Evolutionary conservation across 352 stramenopile genomes (phyloP), one percentile per base, ranked within the genome.

Genomic region (Pythium volutum): DNA sequence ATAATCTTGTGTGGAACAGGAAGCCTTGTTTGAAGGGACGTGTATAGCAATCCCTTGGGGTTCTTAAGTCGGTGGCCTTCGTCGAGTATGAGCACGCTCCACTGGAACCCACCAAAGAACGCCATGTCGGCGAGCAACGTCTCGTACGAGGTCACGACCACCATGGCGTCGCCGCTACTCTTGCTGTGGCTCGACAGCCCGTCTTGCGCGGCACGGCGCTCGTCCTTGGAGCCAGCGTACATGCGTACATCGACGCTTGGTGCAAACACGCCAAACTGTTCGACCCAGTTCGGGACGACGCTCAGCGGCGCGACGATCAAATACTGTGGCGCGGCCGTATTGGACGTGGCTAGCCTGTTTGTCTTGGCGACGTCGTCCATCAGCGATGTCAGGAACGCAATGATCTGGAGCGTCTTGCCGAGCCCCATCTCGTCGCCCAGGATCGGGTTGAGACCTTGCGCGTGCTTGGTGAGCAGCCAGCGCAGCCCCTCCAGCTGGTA

Each of bases 11-110:
- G 71, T 20, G 59, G 64, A 8, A 73, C 62, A 12, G 50, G 69
- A 2, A 82, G 59, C 43, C 50, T 75, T 6, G 71, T 78, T 29
- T 73, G 61, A 27, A 93, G 63, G 33, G 73, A 55, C n/a, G 71
- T 59, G 57, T 87, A 75, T 34, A 89, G 64, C 53, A 80, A 72
- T 1, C 84, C 72, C 36, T 82, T 78, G 1, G 70, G 67, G 62
- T 96, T 97, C 73, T 96, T 96, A n/a, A 97, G 86, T 18, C 81
- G 71, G 63, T 97, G 89, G 23, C 82, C 87, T 70, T 97, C 89
- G 58, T 97, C 88, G 23, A 97, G 74, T 15, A 97, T 59, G n/a
- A 89, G 59, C 9, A 89, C 50, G 6, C 73, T 69, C 82, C 84
- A 88, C 60, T 64, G 61, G 18, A 70, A 59, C 7, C 69, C 75